Evolutionary conservation across 2,329 filamentous ascomycete genomes (phyloP), one percentile per base, ranked within the genome.

Genomic region (Drechslerella dactyloides): DNA sequence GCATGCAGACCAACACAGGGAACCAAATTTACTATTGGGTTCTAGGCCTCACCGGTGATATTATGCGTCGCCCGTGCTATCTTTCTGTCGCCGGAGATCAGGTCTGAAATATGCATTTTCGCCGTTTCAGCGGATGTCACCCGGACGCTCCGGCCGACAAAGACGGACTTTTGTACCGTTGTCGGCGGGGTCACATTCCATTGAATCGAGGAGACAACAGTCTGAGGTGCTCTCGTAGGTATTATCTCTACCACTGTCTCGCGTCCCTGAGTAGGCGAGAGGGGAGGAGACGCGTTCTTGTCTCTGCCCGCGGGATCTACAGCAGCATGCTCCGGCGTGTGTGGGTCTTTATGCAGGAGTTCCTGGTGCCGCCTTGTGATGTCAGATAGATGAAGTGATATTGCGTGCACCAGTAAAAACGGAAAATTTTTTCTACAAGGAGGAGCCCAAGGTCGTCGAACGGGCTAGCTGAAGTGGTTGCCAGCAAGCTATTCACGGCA

Each of bases 11-110:
- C 15, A 13, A 15, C 37, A 15, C 37, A 42, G 11, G 11, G 37
- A 4, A 42, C 3, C n/a, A 19, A 15, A 23, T 23, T 48, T 21
- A 21, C 19, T 5, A 19, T 48, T 19, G 17, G 17, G 6, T 5
- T 56, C 56, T 30, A 55, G 57, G 40, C 27, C 68, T 61, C 62
- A 75, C 75, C 75, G 30, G 74, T 93, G 78, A 99, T 97, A 79
- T 97, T 97, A 79, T 99, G 94, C 70, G 93, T 92, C 2, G 94
- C 94, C 52, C 85, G 83, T n/a, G 91, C 88, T 37, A 91, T 88
- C 75, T 90, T 91, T 80, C 90, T 92, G 80, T 97, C 92, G 7
- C 87, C 90, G 3, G 88, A 85, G 6, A 97, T 83, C 0, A 99
- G 84, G 78, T 96, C 88, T 48, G 86, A 83, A 0, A 97, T 81